These are phyloP conservation scores for Poa pratensis DNA, from an alignment of 176 grass and related monocot species.

Conservation along the genomic window DNA sequence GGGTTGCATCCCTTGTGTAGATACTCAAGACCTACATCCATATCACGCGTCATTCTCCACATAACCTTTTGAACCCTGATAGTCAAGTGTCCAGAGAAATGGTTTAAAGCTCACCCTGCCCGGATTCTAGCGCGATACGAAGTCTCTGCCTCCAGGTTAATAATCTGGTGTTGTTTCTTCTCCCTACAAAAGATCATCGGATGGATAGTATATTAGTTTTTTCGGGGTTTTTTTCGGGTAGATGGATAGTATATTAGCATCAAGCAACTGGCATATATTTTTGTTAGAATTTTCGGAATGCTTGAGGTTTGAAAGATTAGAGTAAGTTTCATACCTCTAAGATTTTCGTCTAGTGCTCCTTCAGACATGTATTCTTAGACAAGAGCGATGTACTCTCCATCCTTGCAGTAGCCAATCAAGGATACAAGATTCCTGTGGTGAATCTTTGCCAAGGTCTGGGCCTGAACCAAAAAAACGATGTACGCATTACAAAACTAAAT, in stretches of 20 bases:
- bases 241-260: too few species aligned
- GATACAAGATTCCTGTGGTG: neutral
- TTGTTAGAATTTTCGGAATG: neutral
- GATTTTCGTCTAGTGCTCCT: slow-evolving; percentile 55
- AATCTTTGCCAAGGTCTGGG: neutral
- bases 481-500: neutral
- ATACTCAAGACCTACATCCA: neutral
- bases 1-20: too few species aligned
- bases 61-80: too few species aligned
- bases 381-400: too few species aligned
- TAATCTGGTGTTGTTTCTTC: neutral
- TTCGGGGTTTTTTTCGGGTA: too few species aligned
- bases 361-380: slow-evolving; percentile 70
- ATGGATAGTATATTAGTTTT: neutral
- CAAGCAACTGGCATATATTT: too few species aligned
- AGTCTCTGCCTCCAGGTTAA: neutral
- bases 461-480: neutral
- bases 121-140: neutral
- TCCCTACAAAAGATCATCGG: neutral
- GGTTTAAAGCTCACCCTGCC: neutral
- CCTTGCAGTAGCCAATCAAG: slow-evolving; percentile 59
- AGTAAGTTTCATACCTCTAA: slow-evolving; percentile 34
- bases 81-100: neutral
- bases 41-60: neutral
- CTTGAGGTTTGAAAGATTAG: neutral